These are phyloP conservation scores for Dendrocalamus latiflorus DNA, from an alignment of 202 grass and related monocot genomes.

Conservation along the genomic window DNA sequence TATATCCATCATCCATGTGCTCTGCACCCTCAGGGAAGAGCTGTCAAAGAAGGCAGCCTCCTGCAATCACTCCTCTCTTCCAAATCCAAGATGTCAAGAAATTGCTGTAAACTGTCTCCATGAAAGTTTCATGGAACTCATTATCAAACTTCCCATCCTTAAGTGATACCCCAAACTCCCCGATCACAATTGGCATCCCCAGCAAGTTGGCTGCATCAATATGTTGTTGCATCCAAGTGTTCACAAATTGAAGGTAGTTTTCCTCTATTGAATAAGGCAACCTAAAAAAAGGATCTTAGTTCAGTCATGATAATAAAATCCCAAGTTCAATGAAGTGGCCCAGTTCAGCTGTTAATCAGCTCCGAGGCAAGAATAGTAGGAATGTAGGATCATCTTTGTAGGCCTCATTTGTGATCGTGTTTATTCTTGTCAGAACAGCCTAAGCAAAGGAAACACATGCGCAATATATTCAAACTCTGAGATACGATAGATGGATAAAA, in stretches of 20 bases:
- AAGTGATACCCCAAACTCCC: conserved; percentile 76
- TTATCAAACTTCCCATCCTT: conserved; percentile 53
- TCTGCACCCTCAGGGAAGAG: conserved; percentile 73
- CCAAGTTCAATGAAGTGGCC: background rate
- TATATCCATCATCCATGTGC: conserved; percentile 95
- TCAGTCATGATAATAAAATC: background rate
- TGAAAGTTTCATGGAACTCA: conserved; percentile 58
- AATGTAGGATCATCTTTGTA: conserved; percentile 87
- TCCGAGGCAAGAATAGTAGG: conserved; percentile 82
- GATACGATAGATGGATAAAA: background rate
- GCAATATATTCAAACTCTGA: background rate
- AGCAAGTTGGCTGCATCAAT: conserved; percentile 65
- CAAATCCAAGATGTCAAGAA: conserved; percentile 52
- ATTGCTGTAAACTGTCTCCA: conserved; percentile 53
- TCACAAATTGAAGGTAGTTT: conserved; percentile 56
- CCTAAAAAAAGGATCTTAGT: conserved; percentile 37
- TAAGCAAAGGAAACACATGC: background rate
- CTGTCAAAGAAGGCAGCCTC: conserved; percentile 83
- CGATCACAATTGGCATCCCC: conserved; percentile 61
- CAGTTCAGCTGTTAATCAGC: conserved; percentile 45
- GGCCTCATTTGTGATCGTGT: no score
- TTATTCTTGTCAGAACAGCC: conserved; percentile 63
- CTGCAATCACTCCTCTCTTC: conserved; percentile 43
- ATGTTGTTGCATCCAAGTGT: conserved; percentile 75
- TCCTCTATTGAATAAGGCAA: conserved; percentile 48